phyloP scores from a whole-genome alignment of 495 filamentous ascomycete genomes.

The Talaromyces borbonicus region DNA sequence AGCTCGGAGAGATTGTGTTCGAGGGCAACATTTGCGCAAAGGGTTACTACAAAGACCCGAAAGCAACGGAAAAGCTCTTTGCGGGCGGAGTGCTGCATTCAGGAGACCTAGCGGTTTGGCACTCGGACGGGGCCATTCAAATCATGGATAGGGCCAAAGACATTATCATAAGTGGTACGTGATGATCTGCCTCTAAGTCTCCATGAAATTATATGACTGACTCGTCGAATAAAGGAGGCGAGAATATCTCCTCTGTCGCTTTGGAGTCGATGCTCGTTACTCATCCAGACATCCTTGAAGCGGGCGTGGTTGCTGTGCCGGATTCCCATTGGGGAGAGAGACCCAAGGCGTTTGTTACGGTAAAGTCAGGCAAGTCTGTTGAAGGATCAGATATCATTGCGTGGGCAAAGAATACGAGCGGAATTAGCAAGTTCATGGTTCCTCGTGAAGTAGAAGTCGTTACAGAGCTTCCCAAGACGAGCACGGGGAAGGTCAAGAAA shows the following conservation, averaged over 20 bases:
- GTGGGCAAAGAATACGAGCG: constrained; percentile 72
- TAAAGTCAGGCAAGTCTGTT: constrained; percentile 51
- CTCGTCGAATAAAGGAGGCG: constrained; percentile 52
- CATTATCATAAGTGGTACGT: constrained; percentile 90
- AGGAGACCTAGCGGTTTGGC: constrained; percentile 88
- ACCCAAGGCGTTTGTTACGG: constrained; percentile 87
- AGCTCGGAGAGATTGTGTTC: constrained; percentile 92
- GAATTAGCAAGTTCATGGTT: constrained; percentile 91
- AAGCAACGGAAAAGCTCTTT: constrained; percentile 81
- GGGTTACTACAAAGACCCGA: constrained; percentile 84
- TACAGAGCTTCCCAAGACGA: constrained; percentile 84
- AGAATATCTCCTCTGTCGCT: constrained; percentile 92
- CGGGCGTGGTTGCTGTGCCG: constrained; percentile 77
- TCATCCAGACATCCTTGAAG: constrained; percentile 84
- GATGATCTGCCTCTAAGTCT: not conserved
- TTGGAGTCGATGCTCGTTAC: constrained; percentile 86
- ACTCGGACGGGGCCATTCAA: constrained; percentile 79
- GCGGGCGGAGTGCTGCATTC: constrained; percentile 79
- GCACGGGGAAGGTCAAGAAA: constrained; percentile 93
- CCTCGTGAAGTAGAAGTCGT: constrained; percentile 89
- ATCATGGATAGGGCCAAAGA: constrained; percentile 94
- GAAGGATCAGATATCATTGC: constrained; percentile 63
- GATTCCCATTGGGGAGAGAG: constrained; percentile 92
- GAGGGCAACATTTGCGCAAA: constrained; percentile 83
- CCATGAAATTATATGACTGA: not conserved